Evolutionary conservation across 371 early-diverging fungal genomes (phyloP).

Genomic region (Mucor circinelloides): DNA sequence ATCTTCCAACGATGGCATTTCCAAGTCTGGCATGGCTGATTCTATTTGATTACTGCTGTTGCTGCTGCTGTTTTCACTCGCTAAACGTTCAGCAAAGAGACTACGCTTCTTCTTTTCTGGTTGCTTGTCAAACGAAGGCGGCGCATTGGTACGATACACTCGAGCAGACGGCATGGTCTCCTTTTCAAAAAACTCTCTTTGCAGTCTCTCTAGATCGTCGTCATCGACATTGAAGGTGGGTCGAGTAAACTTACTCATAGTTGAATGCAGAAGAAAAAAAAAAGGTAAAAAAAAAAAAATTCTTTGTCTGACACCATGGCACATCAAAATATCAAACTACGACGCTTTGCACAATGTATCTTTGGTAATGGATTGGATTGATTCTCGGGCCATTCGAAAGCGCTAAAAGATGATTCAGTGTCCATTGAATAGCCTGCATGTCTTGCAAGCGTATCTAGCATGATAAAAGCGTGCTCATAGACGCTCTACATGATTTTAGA

Average conservation of each 20-base stretch:
- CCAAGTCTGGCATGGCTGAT: slow-evolving; percentile 16
- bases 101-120: slow-evolving; percentile 29
- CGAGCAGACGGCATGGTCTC: slow-evolving; percentile 51
- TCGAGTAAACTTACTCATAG: slow-evolving; percentile 25
- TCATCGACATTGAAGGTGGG: slow-evolving; percentile 40
- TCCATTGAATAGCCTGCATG: too few species aligned
- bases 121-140: slow-evolving; percentile 19
- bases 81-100: slow-evolving; percentile 45
- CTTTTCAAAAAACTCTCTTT: slow-evolving; percentile 56
- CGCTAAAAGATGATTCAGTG: too few species aligned
- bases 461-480: too few species aligned
- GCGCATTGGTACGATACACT: slow-evolving; percentile 38
- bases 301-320: not conserved
- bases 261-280: not conserved
- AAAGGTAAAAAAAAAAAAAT: not conserved
- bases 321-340: not conserved
- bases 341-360: not conserved
- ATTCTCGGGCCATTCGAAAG: too few species aligned
- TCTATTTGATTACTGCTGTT: not conserved
- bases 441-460: too few species aligned
- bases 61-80: not conserved
- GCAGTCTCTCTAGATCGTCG: slow-evolving; percentile 63
- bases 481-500: too few species aligned
- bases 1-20: slow-evolving; percentile 4
- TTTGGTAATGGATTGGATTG: not conserved